A percentile compares a stretch with the other conserved stretches of the same genome.
These are phyloP conservation scores for Abrus precatorius DNA, from an alignment of 306 rosid species.

Conservation along the genomic window DNA sequence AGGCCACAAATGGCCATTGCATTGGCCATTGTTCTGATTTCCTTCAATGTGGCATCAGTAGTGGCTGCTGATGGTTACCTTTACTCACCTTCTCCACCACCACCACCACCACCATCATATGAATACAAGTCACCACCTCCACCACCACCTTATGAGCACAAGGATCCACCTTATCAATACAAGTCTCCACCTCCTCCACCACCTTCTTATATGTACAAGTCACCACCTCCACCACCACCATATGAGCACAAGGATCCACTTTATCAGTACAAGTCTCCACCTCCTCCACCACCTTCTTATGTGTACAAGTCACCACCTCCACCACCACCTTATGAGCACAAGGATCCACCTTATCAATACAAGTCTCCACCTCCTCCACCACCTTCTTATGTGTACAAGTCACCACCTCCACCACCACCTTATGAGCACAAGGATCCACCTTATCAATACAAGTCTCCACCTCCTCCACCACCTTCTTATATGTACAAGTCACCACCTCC, in stretches of 20 bases:
- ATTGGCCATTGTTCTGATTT: conserved; percentile 55
- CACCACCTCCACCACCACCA: neutral
- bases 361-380: too few relatives aligned
- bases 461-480: neutral
- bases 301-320: conserved; percentile 10
- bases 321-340: neutral
- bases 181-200: neutral
- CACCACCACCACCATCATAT: too few relatives aligned
- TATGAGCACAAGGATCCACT: too few relatives aligned
- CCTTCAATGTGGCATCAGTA: conserved; percentile 61
- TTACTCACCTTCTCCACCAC: neutral
- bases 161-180: too few relatives aligned
- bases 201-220: too few relatives aligned
- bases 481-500: conserved; percentile 13
- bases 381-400: neutral
- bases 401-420: conserved; percentile 22
- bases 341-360: neutral
- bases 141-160: too few relatives aligned
- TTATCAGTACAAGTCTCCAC: neutral
- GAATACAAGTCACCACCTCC: too few relatives aligned
- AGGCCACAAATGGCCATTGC: conserved; percentile 53
- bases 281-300: neutral
- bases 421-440: neutral
- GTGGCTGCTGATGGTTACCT: conserved; percentile 57
- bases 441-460: neutral